These are phyloP conservation scores for Talaromyces proteolyticus DNA, from an alignment of 495 filamentous ascomycete genomes.

Conservation along the genomic window DNA sequence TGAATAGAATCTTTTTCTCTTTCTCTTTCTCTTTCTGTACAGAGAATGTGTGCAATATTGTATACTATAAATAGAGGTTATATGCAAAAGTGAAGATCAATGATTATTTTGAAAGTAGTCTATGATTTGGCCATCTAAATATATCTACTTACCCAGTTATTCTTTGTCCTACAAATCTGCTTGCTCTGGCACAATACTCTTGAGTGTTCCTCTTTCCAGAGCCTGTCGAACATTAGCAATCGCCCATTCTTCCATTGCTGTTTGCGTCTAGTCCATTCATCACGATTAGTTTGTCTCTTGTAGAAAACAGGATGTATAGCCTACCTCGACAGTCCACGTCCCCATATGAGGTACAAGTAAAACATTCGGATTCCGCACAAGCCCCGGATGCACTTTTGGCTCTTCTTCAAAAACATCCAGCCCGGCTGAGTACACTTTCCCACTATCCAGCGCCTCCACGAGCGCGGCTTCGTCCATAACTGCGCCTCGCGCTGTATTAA, in stretches of 20 bases:
- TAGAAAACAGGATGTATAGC: constrained; percentile 10
- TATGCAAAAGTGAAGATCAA: too few species aligned
- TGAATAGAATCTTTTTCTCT: neutral
- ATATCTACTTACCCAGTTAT: too few species aligned
- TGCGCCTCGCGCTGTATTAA: constrained; percentile 66
- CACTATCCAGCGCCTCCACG: constrained; percentile 54
- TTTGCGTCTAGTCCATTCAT: constrained; percentile 50
- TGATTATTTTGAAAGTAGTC: too few species aligned
- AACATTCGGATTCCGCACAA: constrained; percentile 53
- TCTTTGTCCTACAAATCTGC: constrained; percentile 39
- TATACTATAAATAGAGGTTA: too few species aligned
- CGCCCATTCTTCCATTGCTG: constrained; percentile 58
- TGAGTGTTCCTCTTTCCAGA: constrained; percentile 49
- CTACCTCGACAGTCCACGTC: constrained; percentile 59
- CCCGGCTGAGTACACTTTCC: constrained; percentile 55
- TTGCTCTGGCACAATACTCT: constrained; percentile 55
- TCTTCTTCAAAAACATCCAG: constrained; percentile 69
- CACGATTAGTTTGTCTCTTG: neutral
- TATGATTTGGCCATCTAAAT: neutral
- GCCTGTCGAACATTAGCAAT: constrained; percentile 56
- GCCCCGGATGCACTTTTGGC: constrained; percentile 56
- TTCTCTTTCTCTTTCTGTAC: constrained; percentile 4
- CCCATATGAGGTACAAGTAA: constrained; percentile 66
- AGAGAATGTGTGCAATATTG: constrained; percentile 2
- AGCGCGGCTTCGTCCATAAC: constrained; percentile 69